Evolutionary conservation across 345 rosid genomes (phyloP), one percentile per base, ranked within the genome.

Genomic region (Aquilaria yunnanensis): DNA sequence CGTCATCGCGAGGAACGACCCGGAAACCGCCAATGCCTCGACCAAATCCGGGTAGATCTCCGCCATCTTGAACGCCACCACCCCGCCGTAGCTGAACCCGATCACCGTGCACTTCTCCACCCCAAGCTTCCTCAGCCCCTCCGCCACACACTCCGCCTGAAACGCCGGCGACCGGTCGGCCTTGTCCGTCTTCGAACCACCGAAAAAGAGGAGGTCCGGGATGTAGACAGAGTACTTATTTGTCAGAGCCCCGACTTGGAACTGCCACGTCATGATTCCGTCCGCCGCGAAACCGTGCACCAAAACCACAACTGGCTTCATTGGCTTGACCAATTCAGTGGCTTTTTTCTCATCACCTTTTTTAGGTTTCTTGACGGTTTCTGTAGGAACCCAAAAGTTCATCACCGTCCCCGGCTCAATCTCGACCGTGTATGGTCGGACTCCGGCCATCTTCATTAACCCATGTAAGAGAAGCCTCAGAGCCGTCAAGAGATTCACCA

Each of bases 11-110:
- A 85, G 66, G 47, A 84, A 78, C 43, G 98, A 93, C 14, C 98
- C 96, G 3, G 98, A 86, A 50, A 93, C 78, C 56, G 90, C 97
- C 83, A 93, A 66, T 56, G 84, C 87, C 51, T 65, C 64, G 55
- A 88, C 90, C 68, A 90, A 37, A 8, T 81, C 83, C 2, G 96
- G 96, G 62, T 81, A 86, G 73, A 86, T 14, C 72, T 90, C 94
- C 1, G 83, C 90, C 71, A 93, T 78, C 84, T 83, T 93, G 51
- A 90, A 93, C 16, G 87, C 86, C 53, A 93, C 96, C 92, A 93
- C 87, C 58, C 97, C 98, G 3, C 98, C 98, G 12, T 93, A 93
- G 73, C 98, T 93, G 56, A 93, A 90, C 51, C 97, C 97, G 43
- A 90, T 85, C 32, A 84, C 52, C 2, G 63, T 60, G 68, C 89